These are phyloP conservation scores for Zalaria obscura DNA, from an alignment of 2,329 filamentous ascomycete species.

Conservation along the genomic window DNA sequence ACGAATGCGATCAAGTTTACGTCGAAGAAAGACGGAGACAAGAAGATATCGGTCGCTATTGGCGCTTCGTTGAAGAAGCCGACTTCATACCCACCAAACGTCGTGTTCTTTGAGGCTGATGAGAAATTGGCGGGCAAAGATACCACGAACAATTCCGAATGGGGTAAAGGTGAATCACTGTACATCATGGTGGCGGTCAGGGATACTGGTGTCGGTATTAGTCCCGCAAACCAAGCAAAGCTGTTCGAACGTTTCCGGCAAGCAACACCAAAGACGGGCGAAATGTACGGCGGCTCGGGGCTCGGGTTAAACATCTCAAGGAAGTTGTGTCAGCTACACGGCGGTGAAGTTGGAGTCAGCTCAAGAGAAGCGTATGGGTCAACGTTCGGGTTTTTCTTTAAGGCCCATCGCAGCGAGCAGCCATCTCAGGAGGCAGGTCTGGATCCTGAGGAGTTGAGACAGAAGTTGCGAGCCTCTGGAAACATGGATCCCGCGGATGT, in stretches of 20 bases:
- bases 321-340: conserved; percentile 27
- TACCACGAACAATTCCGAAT: conserved; percentile 25
- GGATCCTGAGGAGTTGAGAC: conserved; percentile 3
- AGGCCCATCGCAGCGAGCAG: conserved; percentile 15
- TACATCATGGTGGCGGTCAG: conserved; percentile 16
- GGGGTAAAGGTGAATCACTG: conserved; percentile 16
- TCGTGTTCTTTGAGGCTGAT: conserved; percentile 2
- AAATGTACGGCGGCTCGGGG: conserved; percentile 22
- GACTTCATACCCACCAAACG: conserved; percentile 25
- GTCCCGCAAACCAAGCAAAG: conserved; percentile 4
- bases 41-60: conserved; percentile 9
- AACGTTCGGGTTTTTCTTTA: conserved; percentile 32
- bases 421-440: conserved; percentile 10
- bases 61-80: conserved; percentile 18
- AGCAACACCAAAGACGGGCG: conserved; percentile 5
- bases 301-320: conserved; percentile 32
- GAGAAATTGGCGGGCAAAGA: conserved; percentile 22
- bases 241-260: conserved; percentile 7
- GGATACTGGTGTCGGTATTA: conserved; percentile 8
- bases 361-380: conserved; percentile 21
- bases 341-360: conserved; percentile 31
- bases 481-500: conserved; percentile 2
- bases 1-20: conserved; percentile 10
- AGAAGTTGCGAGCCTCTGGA: not conserved
- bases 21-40: conserved; percentile 6